phyloP scores from a whole-genome alignment of 306 rosid species.

The Cucurbita ficifolia region DNA sequence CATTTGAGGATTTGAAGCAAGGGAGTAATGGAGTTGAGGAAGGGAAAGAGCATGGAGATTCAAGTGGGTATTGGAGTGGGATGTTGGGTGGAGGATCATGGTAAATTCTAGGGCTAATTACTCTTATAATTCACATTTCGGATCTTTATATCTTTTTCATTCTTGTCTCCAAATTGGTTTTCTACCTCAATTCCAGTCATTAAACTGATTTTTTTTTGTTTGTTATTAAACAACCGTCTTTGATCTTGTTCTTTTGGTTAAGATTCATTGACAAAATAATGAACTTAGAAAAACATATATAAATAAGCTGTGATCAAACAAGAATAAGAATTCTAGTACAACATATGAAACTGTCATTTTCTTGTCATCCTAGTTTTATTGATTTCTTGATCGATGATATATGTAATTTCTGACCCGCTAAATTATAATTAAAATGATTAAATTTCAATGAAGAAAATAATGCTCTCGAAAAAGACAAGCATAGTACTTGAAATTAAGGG shows the following conservation, averaged over 20 bases:
- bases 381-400: too few species aligned
- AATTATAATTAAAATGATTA: too few species aligned
- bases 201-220: slow-evolving; percentile 1
- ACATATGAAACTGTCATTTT: background rate
- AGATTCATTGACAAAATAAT: background rate
- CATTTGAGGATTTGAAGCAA: slow-evolving; percentile 51
- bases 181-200: slow-evolving; percentile 3
- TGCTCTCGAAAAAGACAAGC: background rate
- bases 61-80: slow-evolving; percentile 63
- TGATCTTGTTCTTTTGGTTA: background rate
- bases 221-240: background rate
- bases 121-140: background rate
- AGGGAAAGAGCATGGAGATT: slow-evolving; percentile 36
- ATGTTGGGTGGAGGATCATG: slow-evolving; percentile 79
- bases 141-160: background rate
- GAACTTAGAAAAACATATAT: background rate
- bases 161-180: background rate
- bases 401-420: too few species aligned
- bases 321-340: background rate
- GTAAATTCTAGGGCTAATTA: slow-evolving; percentile 19
- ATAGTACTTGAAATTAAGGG: background rate
- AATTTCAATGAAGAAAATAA: background rate
- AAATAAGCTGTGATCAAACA: too few species aligned
- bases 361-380: background rate
- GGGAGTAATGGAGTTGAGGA: slow-evolving; percentile 17